phyloP scores from a whole-genome alignment of 306 rosid species.

The Sphenostylis stenocarpa region DNA sequence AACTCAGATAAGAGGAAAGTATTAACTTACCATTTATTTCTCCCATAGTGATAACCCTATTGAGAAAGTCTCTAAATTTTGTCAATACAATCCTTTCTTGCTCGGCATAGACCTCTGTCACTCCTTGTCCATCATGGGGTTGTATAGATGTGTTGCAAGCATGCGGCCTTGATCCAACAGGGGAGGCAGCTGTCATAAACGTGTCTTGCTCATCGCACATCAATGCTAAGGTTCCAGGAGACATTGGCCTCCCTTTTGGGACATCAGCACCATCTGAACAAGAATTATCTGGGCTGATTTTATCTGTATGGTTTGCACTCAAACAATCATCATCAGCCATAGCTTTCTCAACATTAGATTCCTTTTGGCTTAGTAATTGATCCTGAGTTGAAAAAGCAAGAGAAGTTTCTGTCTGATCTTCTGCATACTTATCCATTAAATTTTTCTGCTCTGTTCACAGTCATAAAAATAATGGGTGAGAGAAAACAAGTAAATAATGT shows the following conservation, averaged over 20 bases:
- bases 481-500: conserved; percentile 14
- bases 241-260: conserved; percentile 81
- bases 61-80: conserved; percentile 85
- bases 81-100: conserved; percentile 84
- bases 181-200: conserved; percentile 82
- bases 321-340: conserved; percentile 75
- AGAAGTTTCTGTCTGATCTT: conserved; percentile 66
- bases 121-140: conserved; percentile 66
- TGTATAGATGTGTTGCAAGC: conserved; percentile 68
- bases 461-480: conserved; percentile 31
- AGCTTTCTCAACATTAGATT: conserved; percentile 61
- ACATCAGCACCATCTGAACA: conserved; percentile 75
- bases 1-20: conserved; percentile 25
- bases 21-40: conserved; percentile 87
- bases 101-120: conserved; percentile 80
- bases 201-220: conserved; percentile 98
- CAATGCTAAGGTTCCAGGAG: conserved; percentile 98
- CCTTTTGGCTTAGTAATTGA: conserved; percentile 64
- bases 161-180: conserved; percentile 57
- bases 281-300: conserved; percentile 66
- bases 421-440: conserved; percentile 60
- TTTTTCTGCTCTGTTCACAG: conserved; percentile 65
- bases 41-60: conserved; percentile 88
- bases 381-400: conserved; percentile 76
- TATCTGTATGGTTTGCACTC: conserved; percentile 72